Evolutionary conservation across 2,329 filamentous ascomycete genomes (phyloP).

Genomic region (Colletotrichum viniferum): DNA sequence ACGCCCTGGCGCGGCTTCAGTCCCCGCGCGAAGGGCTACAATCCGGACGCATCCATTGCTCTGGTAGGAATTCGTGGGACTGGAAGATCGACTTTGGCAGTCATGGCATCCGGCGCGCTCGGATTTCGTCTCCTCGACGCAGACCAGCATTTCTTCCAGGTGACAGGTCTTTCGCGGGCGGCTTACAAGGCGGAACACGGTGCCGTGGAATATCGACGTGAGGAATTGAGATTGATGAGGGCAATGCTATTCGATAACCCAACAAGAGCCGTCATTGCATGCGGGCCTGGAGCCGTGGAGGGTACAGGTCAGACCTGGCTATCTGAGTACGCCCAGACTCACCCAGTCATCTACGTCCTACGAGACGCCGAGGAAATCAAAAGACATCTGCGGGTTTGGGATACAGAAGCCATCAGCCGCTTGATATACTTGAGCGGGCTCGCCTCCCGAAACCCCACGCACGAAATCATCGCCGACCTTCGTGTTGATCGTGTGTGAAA

Average conservation of each 20-base stretch:
- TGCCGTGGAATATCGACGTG: slow-evolving; percentile 62
- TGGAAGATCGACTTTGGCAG: slow-evolving; percentile 76
- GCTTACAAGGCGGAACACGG: slow-evolving; percentile 69
- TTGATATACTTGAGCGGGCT: slow-evolving; percentile 63
- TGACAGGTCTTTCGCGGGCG: slow-evolving; percentile 64
- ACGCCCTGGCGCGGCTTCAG: background rate
- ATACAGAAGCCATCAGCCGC: slow-evolving; percentile 59
- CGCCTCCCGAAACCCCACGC: slow-evolving; percentile 23
- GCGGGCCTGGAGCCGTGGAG: slow-evolving; percentile 66
- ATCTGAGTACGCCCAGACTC: slow-evolving; percentile 63
- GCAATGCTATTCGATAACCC: slow-evolving; percentile 62
- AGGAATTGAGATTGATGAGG: slow-evolving; percentile 66
- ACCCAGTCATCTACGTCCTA: slow-evolving; percentile 74
- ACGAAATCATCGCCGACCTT: slow-evolving; percentile 24
- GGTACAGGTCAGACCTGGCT: slow-evolving; percentile 64
- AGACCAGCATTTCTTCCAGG: slow-evolving; percentile 69
- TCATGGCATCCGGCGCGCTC: slow-evolving; percentile 75
- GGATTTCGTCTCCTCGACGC: slow-evolving; percentile 71
- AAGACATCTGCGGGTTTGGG: slow-evolving; percentile 60
- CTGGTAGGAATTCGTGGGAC: slow-evolving; percentile 75
- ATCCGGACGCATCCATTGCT: slow-evolving; percentile 68
- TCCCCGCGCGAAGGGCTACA: background rate
- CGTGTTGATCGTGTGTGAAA: slow-evolving; percentile 23
- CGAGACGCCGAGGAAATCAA: slow-evolving; percentile 70
- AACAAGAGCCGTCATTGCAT: slow-evolving; percentile 70